These are phyloP conservation scores for Candida alai DNA, from an alignment of 805 yeast genomes.

Conservation along the genomic window DNA sequence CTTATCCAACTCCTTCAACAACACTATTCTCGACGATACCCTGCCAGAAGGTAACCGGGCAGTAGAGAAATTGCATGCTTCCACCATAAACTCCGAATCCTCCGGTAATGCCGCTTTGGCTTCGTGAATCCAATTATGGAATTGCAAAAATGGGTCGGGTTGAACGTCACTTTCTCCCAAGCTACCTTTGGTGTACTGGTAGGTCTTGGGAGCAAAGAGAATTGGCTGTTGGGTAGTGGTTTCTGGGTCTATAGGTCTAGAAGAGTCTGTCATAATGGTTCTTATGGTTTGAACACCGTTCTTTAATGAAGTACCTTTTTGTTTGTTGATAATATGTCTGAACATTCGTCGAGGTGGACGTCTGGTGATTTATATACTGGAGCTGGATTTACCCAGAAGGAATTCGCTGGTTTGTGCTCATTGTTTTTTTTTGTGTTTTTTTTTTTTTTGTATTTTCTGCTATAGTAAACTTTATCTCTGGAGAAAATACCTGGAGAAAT, in stretches of 20 bases:
- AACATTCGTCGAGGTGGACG: conserved; percentile 2
- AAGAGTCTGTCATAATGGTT: conserved; percentile 1
- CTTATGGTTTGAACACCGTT: too few species aligned
- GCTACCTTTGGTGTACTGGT: conserved; percentile 73
- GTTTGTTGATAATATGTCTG: conserved; percentile 3
- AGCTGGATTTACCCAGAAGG: too few species aligned
- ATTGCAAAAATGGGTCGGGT: conserved; percentile 68
- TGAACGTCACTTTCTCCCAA: conserved; percentile 52
- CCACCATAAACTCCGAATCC: conserved; percentile 55
- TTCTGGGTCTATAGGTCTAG: conserved; percentile 8
- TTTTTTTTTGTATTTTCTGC: too few species aligned
- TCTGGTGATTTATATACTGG: too few species aligned
- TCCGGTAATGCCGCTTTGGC: conserved; percentile 37
- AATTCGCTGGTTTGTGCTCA: too few species aligned
- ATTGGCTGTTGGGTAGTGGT: conserved; percentile 25
- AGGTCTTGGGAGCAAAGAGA: conserved; percentile 79
- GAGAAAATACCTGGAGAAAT: too few species aligned
- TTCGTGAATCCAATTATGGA: conserved; percentile 74
- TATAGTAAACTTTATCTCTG: too few species aligned
- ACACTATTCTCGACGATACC: conserved; percentile 77
- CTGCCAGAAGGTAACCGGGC: conserved; percentile 88
- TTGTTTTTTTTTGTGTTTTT: too few species aligned
- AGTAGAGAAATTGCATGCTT: conserved; percentile 82
- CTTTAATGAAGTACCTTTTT: too few species aligned
- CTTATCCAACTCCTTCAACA: conserved; percentile 85